Conservation (phyloP, 2,329 filamentous ascomycete species). For the Fusarium torreyae region DNA sequence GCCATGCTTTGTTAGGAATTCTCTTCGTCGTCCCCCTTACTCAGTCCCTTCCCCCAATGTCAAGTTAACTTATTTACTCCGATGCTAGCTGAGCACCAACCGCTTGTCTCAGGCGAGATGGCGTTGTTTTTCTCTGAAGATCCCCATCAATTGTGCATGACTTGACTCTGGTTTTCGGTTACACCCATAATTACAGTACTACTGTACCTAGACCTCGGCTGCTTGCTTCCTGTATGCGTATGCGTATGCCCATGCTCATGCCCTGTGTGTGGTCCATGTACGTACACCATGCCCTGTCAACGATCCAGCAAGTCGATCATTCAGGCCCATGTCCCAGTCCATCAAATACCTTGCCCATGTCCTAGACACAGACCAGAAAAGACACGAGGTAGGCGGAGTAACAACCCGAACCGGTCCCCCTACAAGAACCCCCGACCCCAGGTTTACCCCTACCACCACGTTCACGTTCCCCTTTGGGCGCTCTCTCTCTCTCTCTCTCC, state of each 20-base stretch:
- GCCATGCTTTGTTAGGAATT: conserved; percentile 40
- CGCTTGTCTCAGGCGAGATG: conserved; percentile 32
- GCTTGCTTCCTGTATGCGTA: background rate
- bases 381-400: conserved; percentile 42
- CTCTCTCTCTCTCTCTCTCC: conserved; percentile 6
- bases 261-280: background rate
- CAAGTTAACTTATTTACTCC: conserved; percentile 8
- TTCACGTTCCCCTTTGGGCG: conserved; percentile 20
- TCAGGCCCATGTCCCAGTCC: conserved; percentile 28
- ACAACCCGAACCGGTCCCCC: conserved; percentile 42
- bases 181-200: conserved; percentile 2
- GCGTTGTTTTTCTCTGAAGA: conserved; percentile 4
- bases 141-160: conserved; percentile 18
- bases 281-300: conserved; percentile 15
- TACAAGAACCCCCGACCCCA: conserved; percentile 39
- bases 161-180: background rate
- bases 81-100: conserved; percentile 23
- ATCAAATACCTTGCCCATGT: conserved; percentile 24
- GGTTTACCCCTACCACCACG: conserved; percentile 39
- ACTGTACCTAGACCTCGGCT: background rate
- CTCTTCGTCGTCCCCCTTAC: conserved; percentile 33
- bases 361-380: conserved; percentile 34
- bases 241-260: background rate
- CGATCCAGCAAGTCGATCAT: conserved; percentile 38
- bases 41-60: conserved; percentile 5